Base-by-base conservation (phyloP, 768 basidiomycete species). In the Suillus paluster region DNA sequence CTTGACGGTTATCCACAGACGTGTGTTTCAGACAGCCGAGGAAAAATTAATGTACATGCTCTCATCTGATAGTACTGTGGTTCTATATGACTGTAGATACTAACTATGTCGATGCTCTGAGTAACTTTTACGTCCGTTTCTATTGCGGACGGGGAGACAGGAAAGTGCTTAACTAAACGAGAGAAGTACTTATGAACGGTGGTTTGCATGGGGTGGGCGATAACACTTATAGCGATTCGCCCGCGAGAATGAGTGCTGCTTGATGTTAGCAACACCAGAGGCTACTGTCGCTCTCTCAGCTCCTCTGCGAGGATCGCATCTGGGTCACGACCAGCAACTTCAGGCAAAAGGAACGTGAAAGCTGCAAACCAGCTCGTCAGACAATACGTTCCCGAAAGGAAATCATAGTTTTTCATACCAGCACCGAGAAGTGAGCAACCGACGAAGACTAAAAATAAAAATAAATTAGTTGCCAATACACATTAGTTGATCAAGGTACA, bases 341-440 rank as follows among this genome's bases (percentile, higher is more conserved):
- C 84, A 3, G 84, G 84, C 3, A 85, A 79, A 56, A 85, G 78
- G 9, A 83, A 71, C 10, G 82, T 82, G 63, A 74, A 77, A 9
- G 25, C 73, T 78, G 61, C 53, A 17, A 48, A 36, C 4, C 10
- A 38, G 25, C 17, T 11, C 15, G 14, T 59, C 14, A 41, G 17
- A 9, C 19, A 57, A 14, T 11, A 46, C 21, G 41, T 15, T 39
- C 33, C 9, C n/a, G 25, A 7, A 38, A 52, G 8, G 15, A 38
- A 21, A 46, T 25, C 1, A 19, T 72, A 73, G 64, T 5, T 25
- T 38, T 23, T 33, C 17, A 1, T 64, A 79, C 72, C 71, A 6
- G 87, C 86, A 14, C 89, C 89, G 0, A 77, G 79, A 53, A 90
- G 70, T 57, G 83, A 87, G 65, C 86, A 88, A 2, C 71, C 88